phyloP scores from a whole-genome alignment of 2,329 filamentous ascomycete genomes.

The Reticulascus tulasneorum region DNA sequence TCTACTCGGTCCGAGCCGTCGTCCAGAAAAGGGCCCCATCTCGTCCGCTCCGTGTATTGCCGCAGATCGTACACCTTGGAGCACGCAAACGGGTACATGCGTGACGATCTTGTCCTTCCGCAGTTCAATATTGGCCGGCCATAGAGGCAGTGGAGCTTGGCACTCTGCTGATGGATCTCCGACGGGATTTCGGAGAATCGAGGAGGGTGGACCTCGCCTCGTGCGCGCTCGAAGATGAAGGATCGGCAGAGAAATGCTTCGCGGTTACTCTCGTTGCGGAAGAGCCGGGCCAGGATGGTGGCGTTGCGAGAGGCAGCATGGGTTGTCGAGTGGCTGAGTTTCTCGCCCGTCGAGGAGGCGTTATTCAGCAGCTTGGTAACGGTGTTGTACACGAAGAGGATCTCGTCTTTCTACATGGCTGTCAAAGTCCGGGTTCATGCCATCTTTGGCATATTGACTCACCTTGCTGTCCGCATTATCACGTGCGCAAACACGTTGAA shows the following conservation, averaged over 20 bases:
- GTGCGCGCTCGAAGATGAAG: constrained; percentile 56
- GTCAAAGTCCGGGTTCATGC: no score
- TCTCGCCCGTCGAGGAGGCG: constrained; percentile 31
- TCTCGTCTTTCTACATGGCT: constrained; percentile 31
- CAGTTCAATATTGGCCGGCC: constrained; percentile 52
- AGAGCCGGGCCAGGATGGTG: constrained; percentile 38
- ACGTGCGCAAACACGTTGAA: constrained; percentile 38
- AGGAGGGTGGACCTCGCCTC: constrained; percentile 24
- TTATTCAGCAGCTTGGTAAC: constrained; percentile 42
- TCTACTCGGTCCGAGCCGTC: constrained; percentile 62
- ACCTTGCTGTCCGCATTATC: constrained; percentile 35
- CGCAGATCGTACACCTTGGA: constrained; percentile 71
- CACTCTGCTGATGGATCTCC: constrained; percentile 57
- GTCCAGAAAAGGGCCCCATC: constrained; percentile 69
- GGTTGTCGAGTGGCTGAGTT: constrained; percentile 26
- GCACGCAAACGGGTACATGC: constrained; percentile 58
- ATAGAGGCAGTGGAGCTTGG: constrained; percentile 66
- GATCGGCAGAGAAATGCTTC: constrained; percentile 62
- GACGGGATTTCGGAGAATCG: constrained; percentile 17
- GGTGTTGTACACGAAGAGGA: constrained; percentile 44
- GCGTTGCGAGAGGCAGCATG: constrained; percentile 44
- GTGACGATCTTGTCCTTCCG: constrained; percentile 29
- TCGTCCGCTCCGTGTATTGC: constrained; percentile 55
- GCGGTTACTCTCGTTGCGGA: constrained; percentile 45
- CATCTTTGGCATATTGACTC: constrained; percentile 8